phyloP scores from a whole-genome alignment of 352 stramenopile genomes.

The Phytophthora pinifolia region DNA sequence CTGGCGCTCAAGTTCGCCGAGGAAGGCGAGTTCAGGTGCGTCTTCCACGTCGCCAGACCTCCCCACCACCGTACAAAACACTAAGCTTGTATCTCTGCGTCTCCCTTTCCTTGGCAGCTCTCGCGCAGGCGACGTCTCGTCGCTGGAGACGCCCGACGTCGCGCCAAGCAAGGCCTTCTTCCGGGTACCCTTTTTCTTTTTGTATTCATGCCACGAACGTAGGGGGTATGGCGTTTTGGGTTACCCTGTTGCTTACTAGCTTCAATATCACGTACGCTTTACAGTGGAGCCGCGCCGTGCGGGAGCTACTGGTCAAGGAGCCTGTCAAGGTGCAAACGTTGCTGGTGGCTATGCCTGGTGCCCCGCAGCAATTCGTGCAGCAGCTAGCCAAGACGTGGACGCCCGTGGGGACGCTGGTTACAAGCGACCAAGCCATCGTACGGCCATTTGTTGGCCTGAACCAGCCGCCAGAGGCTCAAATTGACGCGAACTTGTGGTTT shows the following conservation, averaged over 20 bases:
- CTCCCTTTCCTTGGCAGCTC: constrained; percentile 34
- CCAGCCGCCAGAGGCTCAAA: background rate
- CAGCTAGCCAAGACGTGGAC: constrained; percentile 47
- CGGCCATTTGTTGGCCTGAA: constrained; percentile 4
- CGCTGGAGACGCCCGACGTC: constrained; percentile 22
- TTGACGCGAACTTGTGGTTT: background rate
- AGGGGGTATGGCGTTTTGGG: too few species aligned
- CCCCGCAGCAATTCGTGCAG: constrained; percentile 48
- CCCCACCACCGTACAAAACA: background rate
- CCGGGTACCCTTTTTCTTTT: constrained; percentile 41
- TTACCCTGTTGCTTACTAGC: background rate
- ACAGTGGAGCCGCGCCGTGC: constrained; percentile 54
- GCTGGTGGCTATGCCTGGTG: constrained; percentile 47
- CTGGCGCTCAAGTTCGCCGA: constrained; percentile 45
- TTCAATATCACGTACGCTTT: constrained; percentile 1
- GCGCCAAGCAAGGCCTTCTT: constrained; percentile 46
- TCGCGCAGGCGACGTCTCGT: constrained; percentile 38
- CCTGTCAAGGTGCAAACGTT: constrained; percentile 35
- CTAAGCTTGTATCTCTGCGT: background rate
- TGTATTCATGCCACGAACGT: too few species aligned
- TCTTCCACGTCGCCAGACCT: background rate
- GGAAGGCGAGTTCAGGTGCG: constrained; percentile 58
- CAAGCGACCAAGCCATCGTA: constrained; percentile 52
- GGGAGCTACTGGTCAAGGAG: constrained; percentile 18
- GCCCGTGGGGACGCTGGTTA: constrained; percentile 50